phyloP scores from a whole-genome alignment of 1,284 basidiomycete genomes.

The Moesziomyces aphidis region DNA sequence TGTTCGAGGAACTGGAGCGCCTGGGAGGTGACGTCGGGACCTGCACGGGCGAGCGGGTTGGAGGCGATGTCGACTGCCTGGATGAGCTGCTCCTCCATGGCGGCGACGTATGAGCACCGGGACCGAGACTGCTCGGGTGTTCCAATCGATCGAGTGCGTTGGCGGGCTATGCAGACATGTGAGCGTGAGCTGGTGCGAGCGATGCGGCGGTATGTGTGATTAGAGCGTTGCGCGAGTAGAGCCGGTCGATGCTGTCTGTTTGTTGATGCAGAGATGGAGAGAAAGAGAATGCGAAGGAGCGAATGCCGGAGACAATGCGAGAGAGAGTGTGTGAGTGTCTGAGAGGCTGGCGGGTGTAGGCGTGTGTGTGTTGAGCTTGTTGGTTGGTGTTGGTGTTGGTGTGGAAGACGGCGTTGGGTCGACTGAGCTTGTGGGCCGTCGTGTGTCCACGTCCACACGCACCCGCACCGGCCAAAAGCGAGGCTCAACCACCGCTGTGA shows the following conservation, averaged over 20 bases:
- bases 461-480: no score
- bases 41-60: slow-evolving; percentile 74
- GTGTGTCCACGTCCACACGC: no score
- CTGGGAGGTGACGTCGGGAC: slow-evolving; percentile 74
- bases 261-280: no score
- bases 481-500: background rate
- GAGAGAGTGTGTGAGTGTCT: no score
- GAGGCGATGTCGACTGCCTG: slow-evolving; percentile 86
- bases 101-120: background rate
- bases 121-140: background rate
- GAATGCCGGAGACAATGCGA: background rate
- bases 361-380: background rate
- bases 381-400: background rate
- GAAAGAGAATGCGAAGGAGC: background rate
- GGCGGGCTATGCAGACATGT: slow-evolving; percentile 2
- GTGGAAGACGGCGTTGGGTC: background rate
- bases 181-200: background rate
- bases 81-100: slow-evolving; percentile 73
- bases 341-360: background rate
- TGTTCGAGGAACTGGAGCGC: slow-evolving; percentile 83
- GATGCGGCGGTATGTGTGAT: background rate
- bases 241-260: no score
- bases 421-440: background rate
- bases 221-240: no score
- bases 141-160: background rate